phyloP scores from a whole-genome alignment of 305 asterid species.

The Plantago rigida region DNA sequence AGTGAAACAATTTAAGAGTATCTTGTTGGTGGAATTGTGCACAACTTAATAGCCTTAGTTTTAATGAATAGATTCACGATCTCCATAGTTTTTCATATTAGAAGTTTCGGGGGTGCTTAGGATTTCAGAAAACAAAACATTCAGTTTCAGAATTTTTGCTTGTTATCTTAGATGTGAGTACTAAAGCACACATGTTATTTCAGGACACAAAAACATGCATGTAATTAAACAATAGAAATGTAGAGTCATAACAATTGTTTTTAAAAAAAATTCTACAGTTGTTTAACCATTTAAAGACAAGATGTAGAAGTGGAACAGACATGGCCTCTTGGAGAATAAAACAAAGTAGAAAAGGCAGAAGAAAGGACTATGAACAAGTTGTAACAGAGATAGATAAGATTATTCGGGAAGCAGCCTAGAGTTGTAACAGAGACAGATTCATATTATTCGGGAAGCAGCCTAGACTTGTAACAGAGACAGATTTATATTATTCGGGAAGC shows the following conservation, averaged over 20 bases:
- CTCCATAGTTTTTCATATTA: background rate
- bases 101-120: background rate
- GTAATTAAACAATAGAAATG: too few relatives aligned
- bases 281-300: background rate
- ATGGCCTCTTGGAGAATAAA: background rate
- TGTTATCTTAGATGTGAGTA: too few relatives aligned
- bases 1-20: slow-evolving; percentile 3
- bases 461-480: background rate
- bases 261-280: too few relatives aligned
- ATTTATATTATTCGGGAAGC: slow-evolving; percentile 1
- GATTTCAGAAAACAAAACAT: background rate
- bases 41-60: slow-evolving; percentile 3
- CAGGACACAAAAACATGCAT: too few relatives aligned
- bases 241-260: too few relatives aligned
- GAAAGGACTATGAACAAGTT: background rate
- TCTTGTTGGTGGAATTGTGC: slow-evolving; percentile 3
- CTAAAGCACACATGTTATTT: too few relatives aligned
- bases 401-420: slow-evolving; percentile 3
- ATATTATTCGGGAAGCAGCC: background rate
- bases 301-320: background rate
- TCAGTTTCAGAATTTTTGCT: too few relatives aligned
- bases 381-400: slow-evolving; percentile 1
- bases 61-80: background rate
- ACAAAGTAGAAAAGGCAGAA: background rate
- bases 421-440: background rate